phyloP scores from a whole-genome alignment of 352 stramenopile species.

The Globisporangium camurandrum region DNA sequence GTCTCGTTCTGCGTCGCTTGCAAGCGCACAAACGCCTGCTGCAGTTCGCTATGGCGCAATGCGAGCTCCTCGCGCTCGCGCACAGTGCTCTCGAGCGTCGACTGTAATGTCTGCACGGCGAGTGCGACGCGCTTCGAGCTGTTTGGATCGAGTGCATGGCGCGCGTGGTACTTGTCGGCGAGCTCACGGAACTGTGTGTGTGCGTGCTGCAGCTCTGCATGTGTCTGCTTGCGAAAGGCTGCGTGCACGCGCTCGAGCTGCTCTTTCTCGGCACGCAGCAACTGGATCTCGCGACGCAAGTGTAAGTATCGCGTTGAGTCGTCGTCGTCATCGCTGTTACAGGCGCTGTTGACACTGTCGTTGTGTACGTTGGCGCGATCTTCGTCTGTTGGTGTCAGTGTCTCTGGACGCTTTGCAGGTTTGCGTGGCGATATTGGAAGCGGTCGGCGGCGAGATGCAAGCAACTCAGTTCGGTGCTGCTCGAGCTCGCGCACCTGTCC shows the following conservation, averaged over 20 bases:
- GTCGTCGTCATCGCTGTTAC: slow-evolving; percentile 17
- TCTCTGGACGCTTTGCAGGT: slow-evolving; percentile 7
- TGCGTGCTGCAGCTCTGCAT: slow-evolving; percentile 17
- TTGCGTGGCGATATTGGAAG: background rate
- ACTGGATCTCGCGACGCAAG: slow-evolving; percentile 33
- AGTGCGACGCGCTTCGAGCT: slow-evolving; percentile 40
- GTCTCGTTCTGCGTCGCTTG: slow-evolving; percentile 20
- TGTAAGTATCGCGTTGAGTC: slow-evolving; percentile 7
- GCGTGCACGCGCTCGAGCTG: slow-evolving; percentile 29
- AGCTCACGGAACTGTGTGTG: slow-evolving; percentile 30
- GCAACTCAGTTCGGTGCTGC: slow-evolving; percentile 23
- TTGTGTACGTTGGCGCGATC: slow-evolving; percentile 16
- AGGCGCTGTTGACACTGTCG: slow-evolving; percentile 4
- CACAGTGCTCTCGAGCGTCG: slow-evolving; percentile 46
- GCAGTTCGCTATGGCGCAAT: slow-evolving; percentile 28
- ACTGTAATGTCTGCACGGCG: slow-evolving; percentile 39
- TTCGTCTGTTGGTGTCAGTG: slow-evolving; percentile 1
- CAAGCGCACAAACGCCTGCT: slow-evolving; percentile 24
- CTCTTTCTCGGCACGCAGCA: slow-evolving; percentile 43
- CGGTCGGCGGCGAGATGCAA: slow-evolving; percentile 8
- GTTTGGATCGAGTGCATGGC: slow-evolving; percentile 45
- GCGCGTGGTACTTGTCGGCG: slow-evolving; percentile 42
- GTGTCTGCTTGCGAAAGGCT: slow-evolving; percentile 26
- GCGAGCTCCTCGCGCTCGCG: slow-evolving; percentile 64
- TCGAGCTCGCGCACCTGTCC: slow-evolving; percentile 19